Base-by-base conservation (phyloP, 2,329 filamentous ascomycete genomes). In the Phyllachora maydis region DNA sequence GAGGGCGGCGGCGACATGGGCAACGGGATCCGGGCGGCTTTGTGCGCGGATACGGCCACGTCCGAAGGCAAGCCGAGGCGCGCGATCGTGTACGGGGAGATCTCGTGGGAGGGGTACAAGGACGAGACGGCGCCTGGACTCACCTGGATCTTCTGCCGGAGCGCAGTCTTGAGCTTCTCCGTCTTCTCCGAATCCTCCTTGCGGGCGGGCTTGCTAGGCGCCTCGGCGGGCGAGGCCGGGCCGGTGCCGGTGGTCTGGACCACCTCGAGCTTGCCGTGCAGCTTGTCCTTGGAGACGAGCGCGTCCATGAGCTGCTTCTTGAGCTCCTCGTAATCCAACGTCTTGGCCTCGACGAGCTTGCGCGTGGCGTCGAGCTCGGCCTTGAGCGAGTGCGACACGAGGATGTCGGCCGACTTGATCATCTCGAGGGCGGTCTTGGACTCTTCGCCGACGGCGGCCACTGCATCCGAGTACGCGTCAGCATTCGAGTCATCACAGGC, bases 301-400 rank as follows among this genome's bases (percentile, higher is more conserved):
- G 62, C 58, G 19, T 65, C 54, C 32, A 71, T 54, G 13, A 72
- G 53, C 37, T 71, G 65, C 22, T 55, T 54, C 43, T 66, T 63
- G 36, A 65, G 56, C 29, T 58, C 51, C 25, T 69, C 62, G 23
- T 54, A 50, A 38, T 70, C 63, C 26, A 53, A 47, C 29, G 47
- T 50, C 23, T 59, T 42, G 26, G 49, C 42, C 27, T 52, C 54
- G 31, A 57, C 47, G 33, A 64, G 58, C 28, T 49, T 52, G 31
- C 65, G 56, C 31, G 64, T 49, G 14, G 52, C 48, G 24, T 65
- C 55, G 17, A 72, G 53, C 36, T 73, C 67, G 21, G 52, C 52
- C 31, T 59, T 55, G 26, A 72, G 52, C 10, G 65, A 70, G 11
- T 54, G 47, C 10, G 61, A 59, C 28, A 72, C 56, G 30, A 68